These are phyloP conservation scores for Cajanus cajan DNA, from an alignment of 306 rosid species.

Conservation along the genomic window DNA sequence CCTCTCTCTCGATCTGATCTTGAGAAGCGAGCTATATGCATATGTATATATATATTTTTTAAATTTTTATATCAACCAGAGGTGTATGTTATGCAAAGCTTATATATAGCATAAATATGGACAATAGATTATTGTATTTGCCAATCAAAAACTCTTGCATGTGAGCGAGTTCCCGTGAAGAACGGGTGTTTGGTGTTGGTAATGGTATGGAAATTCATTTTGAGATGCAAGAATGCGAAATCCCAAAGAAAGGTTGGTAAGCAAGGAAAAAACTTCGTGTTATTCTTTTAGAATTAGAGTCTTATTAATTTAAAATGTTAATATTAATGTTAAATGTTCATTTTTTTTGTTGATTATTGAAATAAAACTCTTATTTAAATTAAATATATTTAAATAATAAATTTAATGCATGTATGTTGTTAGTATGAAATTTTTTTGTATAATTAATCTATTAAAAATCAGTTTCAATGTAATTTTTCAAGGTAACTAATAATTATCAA, in stretches of 20 bases:
- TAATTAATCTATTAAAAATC: too few species aligned
- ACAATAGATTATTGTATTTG: conserved; percentile 31
- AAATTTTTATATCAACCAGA: conserved; percentile 26
- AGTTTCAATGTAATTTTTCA: too few species aligned
- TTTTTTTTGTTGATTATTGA: too few species aligned
- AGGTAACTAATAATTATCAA: too few species aligned
- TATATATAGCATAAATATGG: conserved; percentile 7
- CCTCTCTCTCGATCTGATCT: conserved; percentile 54
- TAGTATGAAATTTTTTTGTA: too few species aligned
- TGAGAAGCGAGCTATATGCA: conserved; percentile 41
- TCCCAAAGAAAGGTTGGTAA: background rate
- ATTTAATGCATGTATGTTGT: too few species aligned
- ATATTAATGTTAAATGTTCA: too few species aligned
- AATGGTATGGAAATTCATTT: background rate
- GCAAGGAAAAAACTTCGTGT: background rate
- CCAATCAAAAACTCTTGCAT: conserved; percentile 29
- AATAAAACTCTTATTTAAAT: background rate
- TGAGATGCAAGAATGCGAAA: background rate
- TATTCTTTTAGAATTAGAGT: background rate
- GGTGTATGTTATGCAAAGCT: conserved; percentile 12
- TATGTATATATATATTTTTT: conserved; percentile 18
- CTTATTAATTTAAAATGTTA: too few species aligned
- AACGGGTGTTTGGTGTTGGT: conserved; percentile 26
- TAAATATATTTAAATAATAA: background rate
- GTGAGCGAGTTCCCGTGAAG: conserved; percentile 24